Evolutionary conservation across 208 protist genomes (phyloP), one percentile per base, ranked within the genome.

Genomic region (Herpetomonas muscarum): DNA sequence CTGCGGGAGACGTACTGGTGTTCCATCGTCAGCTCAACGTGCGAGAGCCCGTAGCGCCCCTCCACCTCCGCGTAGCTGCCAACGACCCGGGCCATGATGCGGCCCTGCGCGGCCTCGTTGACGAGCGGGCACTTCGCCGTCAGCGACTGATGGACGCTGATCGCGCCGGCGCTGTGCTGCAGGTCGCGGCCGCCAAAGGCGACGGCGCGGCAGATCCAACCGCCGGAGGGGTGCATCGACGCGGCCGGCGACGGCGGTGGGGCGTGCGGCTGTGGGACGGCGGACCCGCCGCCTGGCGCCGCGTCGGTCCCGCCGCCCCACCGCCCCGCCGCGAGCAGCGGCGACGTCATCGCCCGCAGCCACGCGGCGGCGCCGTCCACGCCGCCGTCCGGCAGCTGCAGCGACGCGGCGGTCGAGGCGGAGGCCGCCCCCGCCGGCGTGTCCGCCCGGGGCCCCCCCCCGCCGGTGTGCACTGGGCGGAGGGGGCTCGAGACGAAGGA

Each of bases 141-240:
- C 52, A 92, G 73, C 5, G 74, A 65, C 36, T 87, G 77, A 52
- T 74, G 75, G 1, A 94, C 81, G 63, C 87, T 94, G 61, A 94
- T 86, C 24, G 83, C 87, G 24, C 83, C 83, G 70, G 69, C 87
- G 32, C 77, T 64, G 62, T 89, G 70, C 22, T 59, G 55, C 17
- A 76, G 70, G 47, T 94, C 79, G 28, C 77, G 70, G 25, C 87
- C 81, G 44, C 74, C 79, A 58, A 85, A 85, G 44, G 76, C 79
- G 60, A 87, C 81, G 24, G 85, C 81, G 2, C 81, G 81, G 61
- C 87, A 94, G 21, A 94, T 85, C 85, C 87, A 94, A 1, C 74
- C 74, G 10, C 81, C 86, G 28, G 67, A 74, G 10, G 73, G 69
- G 60, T 81, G 67, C 56, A 76, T 55, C n/a, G 36, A 59, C 64